Evolutionary conservation across 2,329 filamentous ascomycete genomes (phyloP).

Genomic region (Calcarisporium arbuscula): DNA sequence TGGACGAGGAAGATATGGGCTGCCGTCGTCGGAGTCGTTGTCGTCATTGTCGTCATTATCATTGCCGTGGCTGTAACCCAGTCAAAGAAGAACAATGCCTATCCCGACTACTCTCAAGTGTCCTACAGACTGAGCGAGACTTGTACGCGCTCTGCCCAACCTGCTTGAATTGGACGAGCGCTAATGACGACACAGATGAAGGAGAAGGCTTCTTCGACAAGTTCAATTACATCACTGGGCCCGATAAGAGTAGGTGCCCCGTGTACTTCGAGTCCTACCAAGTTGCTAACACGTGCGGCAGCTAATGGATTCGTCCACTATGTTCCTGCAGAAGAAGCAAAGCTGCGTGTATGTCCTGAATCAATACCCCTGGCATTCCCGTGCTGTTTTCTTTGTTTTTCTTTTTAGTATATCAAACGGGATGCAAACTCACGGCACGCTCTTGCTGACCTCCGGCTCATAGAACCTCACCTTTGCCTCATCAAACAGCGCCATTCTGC

Average conservation of each 20-base stretch:
- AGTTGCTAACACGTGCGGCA: conserved; percentile 10
- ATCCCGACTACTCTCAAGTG: conserved; percentile 42
- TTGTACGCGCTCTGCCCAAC: conserved; percentile 29
- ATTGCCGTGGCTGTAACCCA: conserved; percentile 39
- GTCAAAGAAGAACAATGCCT: conserved; percentile 32
- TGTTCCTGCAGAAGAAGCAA: conserved; percentile 36
- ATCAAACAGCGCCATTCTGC: conserved; percentile 45
- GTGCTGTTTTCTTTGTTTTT: no score
- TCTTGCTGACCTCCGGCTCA: no score
- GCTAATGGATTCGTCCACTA: conserved; percentile 49
- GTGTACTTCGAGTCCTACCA: neutral
- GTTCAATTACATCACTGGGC: conserved; percentile 46
- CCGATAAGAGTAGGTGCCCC: conserved; percentile 36
- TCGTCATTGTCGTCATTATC: conserved; percentile 37
- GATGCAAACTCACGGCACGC: no score
- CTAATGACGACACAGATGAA: conserved; percentile 29
- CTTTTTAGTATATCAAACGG: no score
- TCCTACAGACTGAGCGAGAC: conserved; percentile 43
- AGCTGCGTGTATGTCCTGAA: conserved; percentile 29
- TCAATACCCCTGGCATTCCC: no score
- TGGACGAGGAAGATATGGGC: conserved; percentile 51
- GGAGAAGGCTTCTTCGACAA: conserved; percentile 47
- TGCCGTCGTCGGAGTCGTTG: conserved; percentile 22
- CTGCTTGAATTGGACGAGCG: neutral
- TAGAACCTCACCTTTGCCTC: conserved; percentile 61